Percentiles rank a stretch among this genome's conserved stretches.
Evolutionary conservation across 192 early-diverging fungal genomes (phyloP).

Genomic region (Dissophora globulifera): DNA sequence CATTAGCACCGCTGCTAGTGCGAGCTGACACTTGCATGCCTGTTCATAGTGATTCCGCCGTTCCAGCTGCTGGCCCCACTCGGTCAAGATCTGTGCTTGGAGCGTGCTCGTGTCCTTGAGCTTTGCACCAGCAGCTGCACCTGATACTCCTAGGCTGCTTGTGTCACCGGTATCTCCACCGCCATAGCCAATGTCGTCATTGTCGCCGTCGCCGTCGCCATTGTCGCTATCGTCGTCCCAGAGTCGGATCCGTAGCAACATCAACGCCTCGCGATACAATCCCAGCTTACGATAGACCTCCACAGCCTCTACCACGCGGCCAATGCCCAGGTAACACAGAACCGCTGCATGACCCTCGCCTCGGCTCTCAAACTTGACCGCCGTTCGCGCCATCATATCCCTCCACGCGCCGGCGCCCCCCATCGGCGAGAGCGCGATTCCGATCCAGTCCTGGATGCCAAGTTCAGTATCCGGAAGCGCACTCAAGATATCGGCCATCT

Average conservation of each 20-base stretch:
- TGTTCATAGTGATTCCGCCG: constrained; percentile 20
- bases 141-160: too few relatives aligned
- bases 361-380: constrained; percentile 45
- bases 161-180: neutral
- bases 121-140: neutral
- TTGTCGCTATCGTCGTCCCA: constrained; percentile 22
- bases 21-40: constrained; percentile 46
- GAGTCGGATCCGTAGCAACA: constrained; percentile 34
- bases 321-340: constrained; percentile 55
- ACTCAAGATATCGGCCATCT: constrained; percentile 25
- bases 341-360: constrained; percentile 55
- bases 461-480: constrained; percentile 20
- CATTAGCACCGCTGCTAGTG: constrained; percentile 15
- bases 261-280: constrained; percentile 53
- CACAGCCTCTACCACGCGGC: constrained; percentile 57
- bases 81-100: constrained; percentile 29
- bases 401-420: constrained; percentile 61
- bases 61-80: constrained; percentile 43
- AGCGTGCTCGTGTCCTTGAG: constrained; percentile 1
- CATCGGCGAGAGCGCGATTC: constrained; percentile 59
- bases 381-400: constrained; percentile 48
- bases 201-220: neutral
- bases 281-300: constrained; percentile 50
- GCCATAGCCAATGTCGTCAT: neutral
- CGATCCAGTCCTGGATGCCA: constrained; percentile 59